Conservation (phyloP, 1,139 yeast genomes). For the Ashbya aceris region DNA sequence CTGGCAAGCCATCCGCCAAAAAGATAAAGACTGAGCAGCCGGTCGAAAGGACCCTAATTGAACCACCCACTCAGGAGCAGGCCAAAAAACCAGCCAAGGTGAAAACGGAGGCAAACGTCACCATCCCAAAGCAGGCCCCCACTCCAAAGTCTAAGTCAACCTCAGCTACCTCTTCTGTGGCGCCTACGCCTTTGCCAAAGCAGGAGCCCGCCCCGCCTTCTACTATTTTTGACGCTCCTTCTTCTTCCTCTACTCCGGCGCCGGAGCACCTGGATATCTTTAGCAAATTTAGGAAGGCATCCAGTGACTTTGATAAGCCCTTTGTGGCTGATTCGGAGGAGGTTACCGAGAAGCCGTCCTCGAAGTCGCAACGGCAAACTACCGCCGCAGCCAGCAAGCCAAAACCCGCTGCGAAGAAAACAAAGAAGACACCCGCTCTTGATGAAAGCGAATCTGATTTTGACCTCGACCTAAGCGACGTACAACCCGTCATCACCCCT, state of each 20-base stretch:
- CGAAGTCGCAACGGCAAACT: not conserved
- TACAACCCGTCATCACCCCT: slow-evolving; percentile 13
- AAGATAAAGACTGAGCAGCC: slow-evolving; percentile 24
- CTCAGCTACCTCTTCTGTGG: slow-evolving; percentile 5
- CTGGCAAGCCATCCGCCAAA: slow-evolving; percentile 17
- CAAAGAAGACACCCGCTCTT: not conserved
- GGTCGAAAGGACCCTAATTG: slow-evolving; percentile 25
- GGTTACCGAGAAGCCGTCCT: not conserved
- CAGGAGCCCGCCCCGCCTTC: slow-evolving; percentile 3
- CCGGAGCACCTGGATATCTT: slow-evolving; percentile 5
- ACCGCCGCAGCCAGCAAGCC: slow-evolving; percentile 1
- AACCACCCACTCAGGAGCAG: slow-evolving; percentile 21
- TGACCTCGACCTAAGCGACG: slow-evolving; percentile 7
- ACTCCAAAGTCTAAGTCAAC: slow-evolving; percentile 2
- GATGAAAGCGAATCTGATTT: slow-evolving; percentile 23
- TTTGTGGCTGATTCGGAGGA: not conserved
- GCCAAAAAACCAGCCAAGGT: slow-evolving; percentile 19
- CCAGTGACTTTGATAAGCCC: slow-evolving; percentile 1
- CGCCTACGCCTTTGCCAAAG: slow-evolving; percentile 10
- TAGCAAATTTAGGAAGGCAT: slow-evolving; percentile 5
- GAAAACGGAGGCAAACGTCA: slow-evolving; percentile 18
- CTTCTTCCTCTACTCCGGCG: slow-evolving; percentile 4
- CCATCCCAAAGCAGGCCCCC: slow-evolving; percentile 8
- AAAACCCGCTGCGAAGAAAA: not conserved
- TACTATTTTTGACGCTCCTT: slow-evolving; percentile 3